Evolutionary conservation across 768 basidiomycete genomes (phyloP).

Genomic region (Lentinula boryana): DNA sequence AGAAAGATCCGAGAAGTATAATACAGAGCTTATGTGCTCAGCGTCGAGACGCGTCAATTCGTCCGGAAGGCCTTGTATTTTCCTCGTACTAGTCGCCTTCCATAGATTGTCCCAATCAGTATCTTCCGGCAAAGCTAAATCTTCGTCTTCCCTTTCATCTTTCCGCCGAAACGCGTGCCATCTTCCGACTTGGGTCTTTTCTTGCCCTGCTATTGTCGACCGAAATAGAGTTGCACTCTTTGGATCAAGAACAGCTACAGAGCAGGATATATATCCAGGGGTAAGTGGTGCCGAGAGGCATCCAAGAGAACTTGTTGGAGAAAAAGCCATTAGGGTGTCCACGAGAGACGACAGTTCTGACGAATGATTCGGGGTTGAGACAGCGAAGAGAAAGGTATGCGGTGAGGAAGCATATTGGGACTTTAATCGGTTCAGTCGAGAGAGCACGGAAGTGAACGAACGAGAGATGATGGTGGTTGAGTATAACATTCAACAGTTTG

Average conservation of each 20-base stretch:
- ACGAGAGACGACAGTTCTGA: slow-evolving; percentile 6
- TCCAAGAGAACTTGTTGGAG: not conserved
- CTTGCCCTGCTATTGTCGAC: slow-evolving; percentile 56
- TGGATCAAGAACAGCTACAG: slow-evolving; percentile 49
- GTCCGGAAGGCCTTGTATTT: not conserved
- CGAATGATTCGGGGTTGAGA: not conserved
- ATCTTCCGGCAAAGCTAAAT: not conserved
- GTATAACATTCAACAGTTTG: not conserved
- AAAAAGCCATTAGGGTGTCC: not conserved
- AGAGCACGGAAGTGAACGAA: not conserved
- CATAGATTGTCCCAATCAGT: slow-evolving; percentile 51
- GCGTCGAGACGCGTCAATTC: slow-evolving; percentile 9
- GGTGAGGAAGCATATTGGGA: not conserved
- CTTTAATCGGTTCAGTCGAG: not conserved
- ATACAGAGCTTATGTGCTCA: slow-evolving; percentile 26
- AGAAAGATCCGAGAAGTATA: slow-evolving; percentile 54
- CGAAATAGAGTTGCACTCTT: slow-evolving; percentile 42
- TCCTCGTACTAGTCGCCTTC: slow-evolving; percentile 32
- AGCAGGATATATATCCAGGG: slow-evolving; percentile 36
- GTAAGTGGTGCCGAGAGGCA: not conserved
- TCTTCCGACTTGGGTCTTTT: slow-evolving; percentile 61
- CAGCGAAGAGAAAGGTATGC: not conserved
- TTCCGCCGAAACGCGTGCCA: slow-evolving; percentile 58
- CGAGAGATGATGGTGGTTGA: slow-evolving; percentile 6
- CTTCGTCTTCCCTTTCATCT: slow-evolving; percentile 11